These are phyloP conservation scores for Aspergillus quadricinctus DNA, from an alignment of 2,329 filamentous ascomycete species.

Conservation along the genomic window DNA sequence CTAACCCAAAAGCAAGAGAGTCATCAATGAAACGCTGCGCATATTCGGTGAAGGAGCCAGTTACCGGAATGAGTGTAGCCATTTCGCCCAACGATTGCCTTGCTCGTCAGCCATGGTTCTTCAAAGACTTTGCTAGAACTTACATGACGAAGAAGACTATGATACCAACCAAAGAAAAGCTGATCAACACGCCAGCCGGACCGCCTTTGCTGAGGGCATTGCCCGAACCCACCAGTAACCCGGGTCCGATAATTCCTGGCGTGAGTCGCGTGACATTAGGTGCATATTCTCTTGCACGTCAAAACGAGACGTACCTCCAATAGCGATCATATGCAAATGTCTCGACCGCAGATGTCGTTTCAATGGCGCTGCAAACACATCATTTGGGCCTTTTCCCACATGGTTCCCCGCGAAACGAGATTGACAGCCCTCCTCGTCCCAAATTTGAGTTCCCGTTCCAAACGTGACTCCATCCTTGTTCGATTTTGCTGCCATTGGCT, in stretches of 20 bases:
- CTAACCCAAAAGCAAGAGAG: slow-evolving; percentile 63
- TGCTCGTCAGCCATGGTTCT: slow-evolving; percentile 40
- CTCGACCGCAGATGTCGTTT: slow-evolving; percentile 51
- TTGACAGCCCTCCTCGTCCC: neutral
- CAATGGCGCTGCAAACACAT: slow-evolving; percentile 20
- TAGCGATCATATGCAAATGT: slow-evolving; percentile 63
- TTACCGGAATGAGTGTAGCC: slow-evolving; percentile 67
- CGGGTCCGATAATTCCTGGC: slow-evolving; percentile 61
- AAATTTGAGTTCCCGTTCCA: neutral
- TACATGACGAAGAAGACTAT: slow-evolving; percentile 53
- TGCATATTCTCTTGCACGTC: neutral
- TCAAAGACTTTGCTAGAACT: slow-evolving; percentile 1
- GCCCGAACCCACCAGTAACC: slow-evolving; percentile 67
- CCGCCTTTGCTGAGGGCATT: slow-evolving; percentile 65
- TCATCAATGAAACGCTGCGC: slow-evolving; percentile 68
- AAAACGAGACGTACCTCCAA: slow-evolving; percentile 44
- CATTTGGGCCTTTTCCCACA: neutral
- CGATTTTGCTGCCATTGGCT: neutral
- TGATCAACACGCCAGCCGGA: slow-evolving; percentile 67
- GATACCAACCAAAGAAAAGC: slow-evolving; percentile 67
- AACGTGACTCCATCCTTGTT: neutral
- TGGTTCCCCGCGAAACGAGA: neutral
- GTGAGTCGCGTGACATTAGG: slow-evolving; percentile 34
- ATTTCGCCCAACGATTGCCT: slow-evolving; percentile 74
- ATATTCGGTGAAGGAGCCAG: slow-evolving; percentile 67